phyloP scores from a whole-genome alignment of 2,329 filamentous ascomycete species.

The Chaetomium sp. region DNA sequence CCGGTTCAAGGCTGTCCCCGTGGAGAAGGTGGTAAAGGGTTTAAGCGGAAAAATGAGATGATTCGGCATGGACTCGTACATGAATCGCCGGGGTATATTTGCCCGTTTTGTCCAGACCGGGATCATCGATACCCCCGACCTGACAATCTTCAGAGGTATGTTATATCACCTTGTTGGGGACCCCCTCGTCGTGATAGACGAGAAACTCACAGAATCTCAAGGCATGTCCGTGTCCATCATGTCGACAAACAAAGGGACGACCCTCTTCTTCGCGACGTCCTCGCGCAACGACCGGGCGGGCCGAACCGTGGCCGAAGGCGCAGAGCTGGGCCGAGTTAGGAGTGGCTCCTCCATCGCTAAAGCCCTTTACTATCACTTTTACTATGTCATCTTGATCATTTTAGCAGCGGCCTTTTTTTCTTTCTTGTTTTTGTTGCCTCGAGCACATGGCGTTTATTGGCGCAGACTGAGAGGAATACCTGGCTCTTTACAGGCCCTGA shows the following conservation, averaged over 20 bases:
- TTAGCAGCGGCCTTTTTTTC: background rate
- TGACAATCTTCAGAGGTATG: conserved; percentile 88
- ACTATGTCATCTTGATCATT: background rate
- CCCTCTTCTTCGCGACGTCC: conserved; percentile 69
- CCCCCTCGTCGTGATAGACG: conserved; percentile 1
- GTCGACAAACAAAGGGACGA: conserved; percentile 87
- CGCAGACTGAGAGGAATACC: background rate
- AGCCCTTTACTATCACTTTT: background rate
- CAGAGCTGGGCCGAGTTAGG: conserved; percentile 42
- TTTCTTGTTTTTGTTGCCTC: background rate
- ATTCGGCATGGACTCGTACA: conserved; percentile 80
- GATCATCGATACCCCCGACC: conserved; percentile 93
- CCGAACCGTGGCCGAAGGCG: conserved; percentile 73
- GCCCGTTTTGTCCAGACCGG: conserved; percentile 88
- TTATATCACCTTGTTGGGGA: conserved; percentile 8
- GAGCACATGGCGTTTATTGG: conserved; percentile 9
- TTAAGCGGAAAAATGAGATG: conserved; percentile 69
- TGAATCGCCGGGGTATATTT: conserved; percentile 89
- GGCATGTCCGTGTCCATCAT: conserved; percentile 90
- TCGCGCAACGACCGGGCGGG: conserved; percentile 79
- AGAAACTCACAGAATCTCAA: conserved; percentile 31
- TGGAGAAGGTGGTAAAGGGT: conserved; percentile 58
- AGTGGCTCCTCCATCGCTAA: background rate
- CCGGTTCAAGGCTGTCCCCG: conserved; percentile 56
- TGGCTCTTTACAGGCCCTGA: background rate